Base-by-base conservation (phyloP, 2,329 filamentous ascomycete species). In the Fusarium burgessii region DNA sequence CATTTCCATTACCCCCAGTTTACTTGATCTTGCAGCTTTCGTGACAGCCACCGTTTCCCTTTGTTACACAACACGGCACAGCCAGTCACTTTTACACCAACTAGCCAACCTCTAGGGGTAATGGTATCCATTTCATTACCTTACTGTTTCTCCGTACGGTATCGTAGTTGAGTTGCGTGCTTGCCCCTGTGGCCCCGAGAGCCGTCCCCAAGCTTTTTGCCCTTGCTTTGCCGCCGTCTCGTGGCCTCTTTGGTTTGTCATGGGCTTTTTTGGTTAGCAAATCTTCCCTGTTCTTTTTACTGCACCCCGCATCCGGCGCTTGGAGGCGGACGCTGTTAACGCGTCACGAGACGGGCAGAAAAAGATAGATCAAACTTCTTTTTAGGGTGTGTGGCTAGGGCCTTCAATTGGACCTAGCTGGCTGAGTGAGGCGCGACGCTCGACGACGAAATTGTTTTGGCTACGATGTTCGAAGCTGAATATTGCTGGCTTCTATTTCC, bases 1-100 rank as follows among this genome's bases (percentile, higher is more conserved):
- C 62, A 66, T 70, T 62, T 71, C 62, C 61, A 74, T 72, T 81
- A 81, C 79, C 78, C 78, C 78, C 78, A 74, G 75, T 76, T 81
- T 82, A 81, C 80, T 76, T 81, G 76, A 80, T 81, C 72, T 74
- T 78, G 77, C 77, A 77, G 74, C 67, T 70, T 61, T 72, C 73
- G 64, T 66, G 70, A 74, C 71, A 74, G 71, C 75, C 75, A 76
- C 74, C 68, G 61, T 61, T 63, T 64, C 73, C 62, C 61, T 63
- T 67, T 65, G 56, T 70, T 58, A 50, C 61, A 63, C 66, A 61
- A 51, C 61, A 65, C 69, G 51, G 62, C 57, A 42, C 71, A 56
- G 29, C 51, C 60, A 47, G 42, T 42, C 35, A 52, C 41, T 58
- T 70, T 69, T 60, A 51, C 68, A 62, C 60, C 46, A 58, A 23